Percentiles rank a stretch among this genome's conserved stretches.
These are phyloP conservation scores for Letharia lupina DNA, from an alignment of 495 filamentous ascomycete genomes.

Conservation along the genomic window DNA sequence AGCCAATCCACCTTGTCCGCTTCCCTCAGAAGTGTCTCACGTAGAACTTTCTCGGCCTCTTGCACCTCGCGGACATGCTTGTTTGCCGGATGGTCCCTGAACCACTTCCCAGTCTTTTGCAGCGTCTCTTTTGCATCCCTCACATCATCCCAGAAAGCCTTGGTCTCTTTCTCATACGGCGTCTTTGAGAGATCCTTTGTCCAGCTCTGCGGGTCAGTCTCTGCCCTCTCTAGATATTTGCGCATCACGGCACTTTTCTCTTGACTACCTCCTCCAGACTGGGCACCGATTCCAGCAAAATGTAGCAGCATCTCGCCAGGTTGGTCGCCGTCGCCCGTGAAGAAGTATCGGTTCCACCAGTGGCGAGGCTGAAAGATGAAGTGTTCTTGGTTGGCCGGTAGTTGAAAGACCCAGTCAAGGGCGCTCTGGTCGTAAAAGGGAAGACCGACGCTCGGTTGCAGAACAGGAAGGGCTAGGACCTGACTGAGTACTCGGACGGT, in stretches of 20 bases:
- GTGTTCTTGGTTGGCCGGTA: slow-evolving; percentile 7
- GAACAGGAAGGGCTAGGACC: slow-evolving; percentile 37
- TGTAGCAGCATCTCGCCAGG: slow-evolving; percentile 10
- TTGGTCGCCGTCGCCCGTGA: slow-evolving; percentile 8
- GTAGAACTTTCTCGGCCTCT: slow-evolving; percentile 7
- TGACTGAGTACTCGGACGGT: slow-evolving; percentile 40
- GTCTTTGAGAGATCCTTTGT: slow-evolving; percentile 2
- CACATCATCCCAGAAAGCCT: slow-evolving; percentile 9
- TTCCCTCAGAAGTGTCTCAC: slow-evolving; percentile 7
- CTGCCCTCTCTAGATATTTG: slow-evolving; percentile 4
- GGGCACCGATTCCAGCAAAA: slow-evolving; percentile 13
- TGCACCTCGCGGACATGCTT: not conserved
- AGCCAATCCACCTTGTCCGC: slow-evolving; percentile 7
- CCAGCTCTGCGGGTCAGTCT: slow-evolving; percentile 3
- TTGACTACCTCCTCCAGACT: slow-evolving; percentile 2
- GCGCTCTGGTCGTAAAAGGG: slow-evolving; percentile 17
- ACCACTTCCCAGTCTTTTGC: slow-evolving; percentile 6
- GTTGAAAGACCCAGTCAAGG: slow-evolving; percentile 7
- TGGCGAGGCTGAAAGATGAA: slow-evolving; percentile 16
- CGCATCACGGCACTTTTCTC: slow-evolving; percentile 7
- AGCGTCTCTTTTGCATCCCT: slow-evolving; percentile 3
- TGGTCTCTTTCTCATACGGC: slow-evolving; percentile 11
- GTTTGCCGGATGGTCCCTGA: slow-evolving; percentile 4
- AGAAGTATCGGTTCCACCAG: slow-evolving; percentile 15
- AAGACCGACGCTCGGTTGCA: slow-evolving; percentile 32